Percentiles rank a stretch among this genome's conserved stretches.
These are phyloP conservation scores for Cutaneotrichosporon sp. DNA, from an alignment of 1,284 basidiomycete species.

Conservation along the genomic window DNA sequence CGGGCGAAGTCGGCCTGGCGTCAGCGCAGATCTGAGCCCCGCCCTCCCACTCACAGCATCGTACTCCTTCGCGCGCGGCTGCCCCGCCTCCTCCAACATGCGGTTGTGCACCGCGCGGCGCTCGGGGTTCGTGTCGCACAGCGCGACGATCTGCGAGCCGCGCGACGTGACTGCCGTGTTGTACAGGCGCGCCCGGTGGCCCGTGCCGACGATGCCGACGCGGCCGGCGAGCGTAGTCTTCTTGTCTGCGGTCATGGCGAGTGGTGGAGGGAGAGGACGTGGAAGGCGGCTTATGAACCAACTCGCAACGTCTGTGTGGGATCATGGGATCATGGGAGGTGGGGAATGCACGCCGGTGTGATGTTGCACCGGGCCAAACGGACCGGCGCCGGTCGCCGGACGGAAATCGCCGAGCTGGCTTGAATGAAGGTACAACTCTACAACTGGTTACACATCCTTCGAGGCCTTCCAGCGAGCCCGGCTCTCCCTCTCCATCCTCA, in stretches of 20 bases:
- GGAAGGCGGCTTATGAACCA: too few species aligned
- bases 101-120: slow-evolving; percentile 59
- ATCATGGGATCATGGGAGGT: too few species aligned
- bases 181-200: slow-evolving; percentile 46
- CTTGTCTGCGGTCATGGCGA: background rate
- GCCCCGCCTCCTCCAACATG: slow-evolving; percentile 54
- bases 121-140: slow-evolving; percentile 60
- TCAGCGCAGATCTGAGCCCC: background rate
- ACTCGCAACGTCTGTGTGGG: too few species aligned
- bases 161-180: slow-evolving; percentile 36
- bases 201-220: slow-evolving; percentile 47
- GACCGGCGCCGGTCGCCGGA: too few species aligned
- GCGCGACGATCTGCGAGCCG: slow-evolving; percentile 53
- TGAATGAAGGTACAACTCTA: too few species aligned
- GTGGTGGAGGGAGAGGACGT: too few species aligned
- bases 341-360: too few species aligned
- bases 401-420: too few species aligned
- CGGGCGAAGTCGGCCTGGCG: slow-evolving; percentile 54
- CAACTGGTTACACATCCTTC: too few species aligned
- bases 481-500: too few species aligned
- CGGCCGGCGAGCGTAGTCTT: slow-evolving; percentile 22
- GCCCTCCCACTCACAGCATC: slow-evolving; percentile 23
- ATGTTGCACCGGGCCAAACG: too few species aligned
- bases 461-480: too few species aligned
- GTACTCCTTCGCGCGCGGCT: slow-evolving; percentile 39